Base-by-base conservation (phyloP, 805 yeast genomes). In the Hanseniaspora taiwanica region DNA sequence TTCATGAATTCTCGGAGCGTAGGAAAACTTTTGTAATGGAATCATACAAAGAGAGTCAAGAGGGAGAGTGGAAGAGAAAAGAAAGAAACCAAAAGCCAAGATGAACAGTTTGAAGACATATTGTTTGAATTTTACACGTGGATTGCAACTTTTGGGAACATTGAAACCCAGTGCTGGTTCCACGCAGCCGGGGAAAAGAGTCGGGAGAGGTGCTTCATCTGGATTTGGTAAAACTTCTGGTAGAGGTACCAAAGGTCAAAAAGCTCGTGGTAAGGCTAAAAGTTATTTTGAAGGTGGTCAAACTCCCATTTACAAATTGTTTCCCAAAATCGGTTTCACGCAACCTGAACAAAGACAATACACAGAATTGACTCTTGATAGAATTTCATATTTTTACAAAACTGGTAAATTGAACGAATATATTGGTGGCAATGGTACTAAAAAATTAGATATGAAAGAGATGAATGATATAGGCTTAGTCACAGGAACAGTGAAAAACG, bases 201-300 rank as follows among this genome's bases (percentile, higher is more conserved):
- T 89, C 10, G 98, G 98, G 62, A 78, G 98, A 66, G 97, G 97
- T 65, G 94, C 95, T 19, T 86, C 93, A 33, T 80, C 93, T 27
- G 85, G 86, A 17, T 68, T 73, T 48, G 98, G 98, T 66, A 87
- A 89, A 62, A 91, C 97, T 3, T 76, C 96, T 6, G 94, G 95
- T 37, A 73, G 97, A 60, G 98, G 98, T 69, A 94, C 84, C 55
- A 91, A 91, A 65, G 98, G 98, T 75, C 97, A 89, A 60, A 89
- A 89, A 65, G 96, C 97, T 9, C 76, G 97, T 63, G 82, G 89
- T 29, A 74, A 78, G 33, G 89, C 89, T 23, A 89, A 86, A 42
- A 74, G 81, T 44, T 84, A 94, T 89, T 85, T 89, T 58, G 98
- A 91, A 68, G 98, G 98, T 75, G 97, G 98, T 58, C 98, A 91